phyloP scores from a whole-genome alignment of 2,329 filamentous ascomycete genomes.

The Bipolaris gigantea region DNA sequence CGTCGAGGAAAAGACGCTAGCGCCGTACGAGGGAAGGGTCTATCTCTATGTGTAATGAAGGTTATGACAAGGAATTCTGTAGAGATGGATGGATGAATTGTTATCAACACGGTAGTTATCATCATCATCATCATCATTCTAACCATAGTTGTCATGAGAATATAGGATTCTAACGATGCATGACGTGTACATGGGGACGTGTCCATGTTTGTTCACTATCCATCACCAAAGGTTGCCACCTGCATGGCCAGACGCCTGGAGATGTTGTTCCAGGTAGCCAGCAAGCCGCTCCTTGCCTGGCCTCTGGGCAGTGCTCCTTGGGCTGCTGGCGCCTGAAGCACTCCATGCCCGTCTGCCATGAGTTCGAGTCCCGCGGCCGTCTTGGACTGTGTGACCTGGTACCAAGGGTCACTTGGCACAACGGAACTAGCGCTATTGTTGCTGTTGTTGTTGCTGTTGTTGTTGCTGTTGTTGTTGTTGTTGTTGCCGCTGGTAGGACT shows the following conservation, averaged over 20 bases:
- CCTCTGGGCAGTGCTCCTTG: slow-evolving; percentile 11
- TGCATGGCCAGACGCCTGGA: slow-evolving; percentile 34
- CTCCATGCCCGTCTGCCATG: slow-evolving; percentile 18
- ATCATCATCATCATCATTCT: no score
- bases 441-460: no score
- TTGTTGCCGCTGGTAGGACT: slow-evolving; percentile 25
- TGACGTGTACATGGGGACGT: no score
- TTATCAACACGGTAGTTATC: no score
- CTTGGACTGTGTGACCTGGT: slow-evolving; percentile 40
- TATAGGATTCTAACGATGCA: no score
- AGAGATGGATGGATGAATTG: no score
- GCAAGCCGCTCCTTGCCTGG: slow-evolving; percentile 21
- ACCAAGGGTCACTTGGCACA: slow-evolving; percentile 36
- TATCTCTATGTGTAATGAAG: slow-evolving; percentile 24
- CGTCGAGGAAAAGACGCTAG: slow-evolving; percentile 21
- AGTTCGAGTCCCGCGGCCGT: slow-evolving; percentile 32
- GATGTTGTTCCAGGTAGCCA: slow-evolving; percentile 41
- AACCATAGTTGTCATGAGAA: no score
- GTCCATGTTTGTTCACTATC: background rate
- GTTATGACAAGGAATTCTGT: background rate
- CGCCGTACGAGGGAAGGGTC: slow-evolving; percentile 36
- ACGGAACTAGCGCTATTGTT: no score
- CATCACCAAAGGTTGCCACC: slow-evolving; percentile 16
- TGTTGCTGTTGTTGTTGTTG: no score
- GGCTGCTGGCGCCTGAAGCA: slow-evolving; percentile 5